Base-by-base conservation (phyloP, 176 grass and related monocot species). In the Themeda triandra region DNA sequence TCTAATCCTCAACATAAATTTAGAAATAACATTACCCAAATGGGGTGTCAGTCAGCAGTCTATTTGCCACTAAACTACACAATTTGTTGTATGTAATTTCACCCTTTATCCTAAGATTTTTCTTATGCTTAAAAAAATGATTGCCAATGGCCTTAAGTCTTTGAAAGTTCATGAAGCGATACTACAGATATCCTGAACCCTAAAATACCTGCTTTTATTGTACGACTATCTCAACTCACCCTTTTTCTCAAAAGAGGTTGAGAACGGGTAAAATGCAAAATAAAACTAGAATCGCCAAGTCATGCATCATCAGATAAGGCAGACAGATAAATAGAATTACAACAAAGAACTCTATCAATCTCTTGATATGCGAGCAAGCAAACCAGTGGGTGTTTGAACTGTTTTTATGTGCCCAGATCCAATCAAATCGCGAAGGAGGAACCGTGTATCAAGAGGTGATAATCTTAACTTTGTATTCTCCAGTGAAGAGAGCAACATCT, bases 381-480 rank as follows among this genome's bases (percentile, higher is more conserved):
- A 77, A 76, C 94, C 91, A 13, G 90, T 90, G 27, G 91, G 85
- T 0, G 89, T 94, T 73, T 90, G 89, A 65, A 88, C 87, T 69
- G 89, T 90, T 88, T 88, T 93, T 82, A 97, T 82, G 35, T 88
- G 91, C 77, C 94, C 94, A 75, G 91, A 93, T 62, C 94, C 89
- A 78, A 97, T 93, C 69, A 93, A 80, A 90, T 97, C 91, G 0
- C 94, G 84, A 18, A 93, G 66, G 49, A 93, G 91, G 82, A 97
- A 97, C 35, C 94, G 82, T 6, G 88, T 89, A 53, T 92, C 94
- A 32, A 97, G 94, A 77, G 87, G 82, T 14, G 91, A 94, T 17
- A 93, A 80, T 45, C 94, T 80, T 76, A 97, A 69, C 78, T 63
- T 88, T 72, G 86, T 92, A 89, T 92, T 92, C 75, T 97, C 94